Evolutionary conservation across 2,329 filamentous ascomycete species (phyloP).

Genomic region (Neofusicoccum ribis): DNA sequence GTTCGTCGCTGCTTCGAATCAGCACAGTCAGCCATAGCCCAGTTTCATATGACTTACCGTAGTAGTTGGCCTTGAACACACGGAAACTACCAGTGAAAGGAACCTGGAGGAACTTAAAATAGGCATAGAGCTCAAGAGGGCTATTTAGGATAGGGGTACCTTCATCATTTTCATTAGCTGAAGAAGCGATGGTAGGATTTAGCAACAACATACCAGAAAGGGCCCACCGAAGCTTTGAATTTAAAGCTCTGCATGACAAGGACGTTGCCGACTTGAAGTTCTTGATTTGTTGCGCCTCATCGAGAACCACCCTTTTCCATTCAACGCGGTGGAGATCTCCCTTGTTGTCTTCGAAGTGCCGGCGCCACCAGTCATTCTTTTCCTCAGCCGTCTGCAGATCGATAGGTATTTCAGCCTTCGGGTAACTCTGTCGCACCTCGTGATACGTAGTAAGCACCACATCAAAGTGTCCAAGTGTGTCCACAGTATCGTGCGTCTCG

Average conservation of each 20-base stretch:
- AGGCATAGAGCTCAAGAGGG: slow-evolving; percentile 37
- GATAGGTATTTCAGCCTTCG: slow-evolving; percentile 40
- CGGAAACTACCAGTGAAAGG: slow-evolving; percentile 42
- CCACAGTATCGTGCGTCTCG: slow-evolving; percentile 24
- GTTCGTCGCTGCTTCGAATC: background rate
- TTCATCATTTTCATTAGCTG: background rate
- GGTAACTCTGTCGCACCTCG: slow-evolving; percentile 45
- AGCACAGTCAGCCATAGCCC: background rate
- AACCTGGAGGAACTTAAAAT: slow-evolving; percentile 48
- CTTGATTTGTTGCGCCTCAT: slow-evolving; percentile 60
- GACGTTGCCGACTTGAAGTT: slow-evolving; percentile 46
- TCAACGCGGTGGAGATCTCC: slow-evolving; percentile 32
- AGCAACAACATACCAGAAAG: slow-evolving; percentile 42
- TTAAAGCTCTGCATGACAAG: slow-evolving; percentile 46
- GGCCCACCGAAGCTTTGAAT: slow-evolving; percentile 43
- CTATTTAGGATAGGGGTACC: slow-evolving; percentile 25
- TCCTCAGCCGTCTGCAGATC: slow-evolving; percentile 38
- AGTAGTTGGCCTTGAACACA: slow-evolving; percentile 49
- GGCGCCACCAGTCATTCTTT: slow-evolving; percentile 43
- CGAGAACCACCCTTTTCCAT: slow-evolving; percentile 55
- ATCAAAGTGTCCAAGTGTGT: slow-evolving; percentile 29
- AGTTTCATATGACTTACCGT: slow-evolving; percentile 25
- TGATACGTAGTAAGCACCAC: slow-evolving; percentile 46
- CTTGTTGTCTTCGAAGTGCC: slow-evolving; percentile 31
- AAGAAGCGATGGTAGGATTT: slow-evolving; percentile 36